Evolutionary conservation across 2,329 filamentous ascomycete species (phyloP).

Genomic region (Ramichloridium luteum): DNA sequence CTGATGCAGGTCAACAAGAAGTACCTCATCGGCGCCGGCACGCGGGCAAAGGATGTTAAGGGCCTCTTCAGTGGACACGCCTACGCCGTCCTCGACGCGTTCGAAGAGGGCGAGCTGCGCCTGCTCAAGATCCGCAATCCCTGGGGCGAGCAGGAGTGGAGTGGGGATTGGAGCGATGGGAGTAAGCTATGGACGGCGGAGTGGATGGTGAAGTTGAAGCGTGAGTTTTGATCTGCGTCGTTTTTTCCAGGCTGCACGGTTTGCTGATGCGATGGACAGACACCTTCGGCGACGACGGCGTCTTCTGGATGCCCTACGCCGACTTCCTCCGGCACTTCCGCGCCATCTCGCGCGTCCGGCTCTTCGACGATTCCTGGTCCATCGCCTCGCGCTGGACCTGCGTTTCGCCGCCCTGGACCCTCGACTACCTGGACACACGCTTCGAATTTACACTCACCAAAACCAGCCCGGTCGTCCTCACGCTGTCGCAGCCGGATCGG

Average conservation of each 20-base stretch:
- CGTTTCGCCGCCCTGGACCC: conserved; percentile 47
- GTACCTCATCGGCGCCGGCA: conserved; percentile 63
- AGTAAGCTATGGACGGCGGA: conserved; percentile 75
- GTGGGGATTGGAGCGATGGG: conserved; percentile 69
- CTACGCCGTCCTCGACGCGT: conserved; percentile 47
- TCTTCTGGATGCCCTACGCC: conserved; percentile 50
- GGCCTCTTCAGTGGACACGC: conserved; percentile 49
- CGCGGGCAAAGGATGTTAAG: conserved; percentile 23
- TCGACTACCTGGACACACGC: conserved; percentile 49
- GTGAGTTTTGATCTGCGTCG: no score
- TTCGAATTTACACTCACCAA: conserved; percentile 44
- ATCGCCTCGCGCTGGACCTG: conserved; percentile 51
- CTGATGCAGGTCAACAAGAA: conserved; percentile 68
- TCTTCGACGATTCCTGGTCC: conserved; percentile 51
- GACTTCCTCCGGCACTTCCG: conserved; percentile 43
- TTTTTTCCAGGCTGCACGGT: no score
- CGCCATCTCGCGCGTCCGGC: conserved; percentile 47
- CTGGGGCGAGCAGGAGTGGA: conserved; percentile 73
- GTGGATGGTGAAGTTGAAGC: conserved; percentile 54
- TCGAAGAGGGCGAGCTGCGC: conserved; percentile 29
- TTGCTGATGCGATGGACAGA: conserved; percentile 10
- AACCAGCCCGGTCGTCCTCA: conserved; percentile 43
- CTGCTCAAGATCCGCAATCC: conserved; percentile 52
- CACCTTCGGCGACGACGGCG: conserved; percentile 24
- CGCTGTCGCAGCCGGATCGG: conserved; percentile 48